Percentiles rank a stretch among this genome's conserved stretches.
phyloP scores from a whole-genome alignment of 139 green algal genomes.

The Edaphochlamys debaryana region DNA sequence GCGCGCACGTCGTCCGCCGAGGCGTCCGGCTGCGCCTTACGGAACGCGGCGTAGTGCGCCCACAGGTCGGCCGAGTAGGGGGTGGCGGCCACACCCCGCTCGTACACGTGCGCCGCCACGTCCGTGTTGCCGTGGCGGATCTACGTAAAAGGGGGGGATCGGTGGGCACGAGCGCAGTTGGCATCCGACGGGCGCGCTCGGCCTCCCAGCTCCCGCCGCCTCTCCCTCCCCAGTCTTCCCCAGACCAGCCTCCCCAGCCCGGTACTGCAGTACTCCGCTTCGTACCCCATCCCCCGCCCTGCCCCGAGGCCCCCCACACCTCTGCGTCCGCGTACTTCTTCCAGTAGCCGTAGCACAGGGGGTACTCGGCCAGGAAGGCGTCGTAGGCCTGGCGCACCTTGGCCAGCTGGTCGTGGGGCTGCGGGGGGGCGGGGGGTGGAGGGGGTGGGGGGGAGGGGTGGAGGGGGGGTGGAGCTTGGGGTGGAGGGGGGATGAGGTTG shows the following conservation, averaged over 20 bases:
- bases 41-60: constrained; percentile 69
- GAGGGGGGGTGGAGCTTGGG: not conserved
- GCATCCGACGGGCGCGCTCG: too few species aligned
- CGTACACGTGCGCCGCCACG: constrained; percentile 67
- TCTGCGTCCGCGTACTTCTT: constrained; percentile 89
- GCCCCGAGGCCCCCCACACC: too few species aligned
- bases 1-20: constrained; percentile 64
- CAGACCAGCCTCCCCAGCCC: too few species aligned
- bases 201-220: too few species aligned
- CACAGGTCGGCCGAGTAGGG: constrained; percentile 85
- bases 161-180: too few species aligned
- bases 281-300: too few species aligned
- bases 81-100: constrained; percentile 73
- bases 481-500: not conserved
- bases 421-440: not conserved
- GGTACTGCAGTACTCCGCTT: too few species aligned
- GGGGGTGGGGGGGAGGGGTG: too few species aligned
- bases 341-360: constrained; percentile 92
- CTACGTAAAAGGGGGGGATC: too few species aligned
- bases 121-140: constrained; percentile 56
- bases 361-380: constrained; percentile 78
- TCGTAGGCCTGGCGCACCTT: constrained; percentile 73
- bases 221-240: too few species aligned
- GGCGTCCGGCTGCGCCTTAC: constrained; percentile 41
- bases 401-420: constrained; percentile 70